Evolutionary conservation across 352 stramenopile species (phyloP).

Genomic region (Pythium periplocum): DNA sequence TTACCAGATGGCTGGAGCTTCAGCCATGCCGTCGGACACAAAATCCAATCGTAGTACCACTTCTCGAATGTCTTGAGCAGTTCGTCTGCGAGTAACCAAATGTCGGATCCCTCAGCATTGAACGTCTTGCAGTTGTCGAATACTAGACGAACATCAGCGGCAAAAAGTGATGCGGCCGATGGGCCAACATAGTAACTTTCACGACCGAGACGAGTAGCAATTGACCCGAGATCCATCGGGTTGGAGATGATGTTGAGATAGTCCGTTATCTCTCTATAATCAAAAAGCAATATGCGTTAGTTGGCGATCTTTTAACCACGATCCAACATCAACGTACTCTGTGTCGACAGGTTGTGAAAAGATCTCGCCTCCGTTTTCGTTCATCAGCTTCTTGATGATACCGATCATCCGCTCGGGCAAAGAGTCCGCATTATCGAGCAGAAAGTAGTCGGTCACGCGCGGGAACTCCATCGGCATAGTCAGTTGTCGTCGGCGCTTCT

Average conservation of each 20-base stretch:
- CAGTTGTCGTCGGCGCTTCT: slow-evolving; percentile 56
- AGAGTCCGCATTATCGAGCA: slow-evolving; percentile 67
- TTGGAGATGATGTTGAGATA: slow-evolving; percentile 87
- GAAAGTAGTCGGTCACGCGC: slow-evolving; percentile 75
- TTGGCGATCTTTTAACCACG: background rate
- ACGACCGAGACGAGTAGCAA: slow-evolving; percentile 53
- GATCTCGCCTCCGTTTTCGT: slow-evolving; percentile 79
- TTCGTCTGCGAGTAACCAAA: slow-evolving; percentile 66
- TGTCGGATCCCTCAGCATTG: slow-evolving; percentile 78
- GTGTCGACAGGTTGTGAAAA: slow-evolving; percentile 77
- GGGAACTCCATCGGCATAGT: slow-evolving; percentile 50
- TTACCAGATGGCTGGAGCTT: slow-evolving; percentile 51
- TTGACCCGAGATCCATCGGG: slow-evolving; percentile 85
- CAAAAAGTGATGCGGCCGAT: slow-evolving; percentile 67
- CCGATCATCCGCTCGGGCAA: slow-evolving; percentile 67
- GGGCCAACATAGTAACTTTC: slow-evolving; percentile 84
- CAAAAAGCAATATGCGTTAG: slow-evolving; percentile 5
- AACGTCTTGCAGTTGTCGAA: slow-evolving; percentile 87
- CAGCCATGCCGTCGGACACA: slow-evolving; percentile 76
- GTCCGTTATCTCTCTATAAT: slow-evolving; percentile 57
- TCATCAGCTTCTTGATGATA: slow-evolving; percentile 77
- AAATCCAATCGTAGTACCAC: slow-evolving; percentile 84
- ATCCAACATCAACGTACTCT: slow-evolving; percentile 32
- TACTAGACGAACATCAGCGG: slow-evolving; percentile 77
- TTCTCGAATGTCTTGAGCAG: slow-evolving; percentile 81